Base-by-base conservation (phyloP, 768 basidiomycete genomes). In the Lactarius trivialis region DNA sequence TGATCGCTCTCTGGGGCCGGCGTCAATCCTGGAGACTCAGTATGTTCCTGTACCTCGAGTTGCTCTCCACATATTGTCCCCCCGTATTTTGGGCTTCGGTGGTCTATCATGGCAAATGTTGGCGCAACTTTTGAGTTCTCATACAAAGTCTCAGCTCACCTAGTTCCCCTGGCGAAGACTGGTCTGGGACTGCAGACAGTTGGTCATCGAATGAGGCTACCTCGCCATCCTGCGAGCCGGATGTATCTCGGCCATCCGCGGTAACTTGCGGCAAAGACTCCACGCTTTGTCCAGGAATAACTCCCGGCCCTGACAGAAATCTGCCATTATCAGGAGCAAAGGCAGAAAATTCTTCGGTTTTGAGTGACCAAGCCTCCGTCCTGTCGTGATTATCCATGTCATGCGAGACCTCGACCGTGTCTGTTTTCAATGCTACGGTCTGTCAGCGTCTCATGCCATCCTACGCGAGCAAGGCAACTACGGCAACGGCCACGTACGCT, bases 401-500 rank as follows among this genome's bases (percentile, higher is more conserved):
- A 14, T 7, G 32, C n/a, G 24, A 55, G n/a, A 43, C 19, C 36
- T 12, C 53, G 7, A 33, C 19, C 9, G 17, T 28, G 55, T 21
- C 58, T 36, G 53, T 24, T 21, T 55, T 63, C 19, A 30, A 14
- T 14, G 37, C 62, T 63, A 36, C 11, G 12, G 54, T 28, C 15
- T 24, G 45, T 49, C n/a, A 55, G 48, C 1, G 7, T 32, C 11
- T 14, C 33, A 60, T 77, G 8, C 8, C 17, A n/a, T 45, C 32
- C 21, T 21, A 7, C 17, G 33, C 14, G 6, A 33, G 37, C 8
- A 54, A 48, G 26, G 8, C 3, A 36, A 11, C 21, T 84, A 78
- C 24, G 75, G 77, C 53, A 81, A 81, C 62, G 74, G 74, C 37
- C 76, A 78, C 74, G 85, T 86, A 73, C 76, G 82, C 21, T 69